Percentiles rank a stretch among this genome's conserved stretches.
Conservation (phyloP, 805 yeast species). For the Jamesozyma jinghongensis region DNA sequence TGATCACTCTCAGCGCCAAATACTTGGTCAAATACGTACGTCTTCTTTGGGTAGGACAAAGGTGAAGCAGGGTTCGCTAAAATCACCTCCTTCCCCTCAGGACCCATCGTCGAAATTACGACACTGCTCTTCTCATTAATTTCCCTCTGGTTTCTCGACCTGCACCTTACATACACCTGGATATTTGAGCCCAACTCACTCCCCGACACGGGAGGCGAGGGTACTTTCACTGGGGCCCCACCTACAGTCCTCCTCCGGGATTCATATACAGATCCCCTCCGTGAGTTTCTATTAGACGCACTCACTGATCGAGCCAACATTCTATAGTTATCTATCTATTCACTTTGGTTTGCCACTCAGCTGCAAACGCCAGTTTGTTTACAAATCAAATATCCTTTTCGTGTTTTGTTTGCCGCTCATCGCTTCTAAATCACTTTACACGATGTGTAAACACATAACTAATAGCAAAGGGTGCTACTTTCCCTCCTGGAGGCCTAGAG, state of each 20-base stretch:
- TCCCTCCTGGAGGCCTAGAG: too few relatives aligned
- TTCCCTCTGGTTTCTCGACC: constrained; percentile 48
- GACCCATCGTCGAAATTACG: constrained; percentile 42
- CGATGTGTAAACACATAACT: too few relatives aligned
- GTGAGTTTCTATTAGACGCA: background rate
- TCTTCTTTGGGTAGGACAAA: constrained; percentile 31
- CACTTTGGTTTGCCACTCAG: too few relatives aligned
- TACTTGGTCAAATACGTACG: constrained; percentile 65
- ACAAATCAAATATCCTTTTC: too few relatives aligned
- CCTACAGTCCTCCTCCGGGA: constrained; percentile 2
- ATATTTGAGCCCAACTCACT: constrained; percentile 30
- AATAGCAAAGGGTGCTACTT: too few relatives aligned
- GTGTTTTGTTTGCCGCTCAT: too few relatives aligned
- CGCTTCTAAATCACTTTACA: too few relatives aligned
- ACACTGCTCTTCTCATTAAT: constrained; percentile 47
- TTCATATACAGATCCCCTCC: background rate
- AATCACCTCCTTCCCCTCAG: constrained; percentile 38
- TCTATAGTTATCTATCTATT: too few relatives aligned
- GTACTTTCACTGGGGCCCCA: background rate
- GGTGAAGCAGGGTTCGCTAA: constrained; percentile 26
- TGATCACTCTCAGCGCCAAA: constrained; percentile 80
- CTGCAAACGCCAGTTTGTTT: too few relatives aligned
- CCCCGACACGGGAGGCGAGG: too few relatives aligned
- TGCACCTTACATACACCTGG: constrained; percentile 47
- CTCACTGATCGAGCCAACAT: background rate